Base-by-base conservation (phyloP, 2,329 filamentous ascomycete genomes). In the Apiospora sp. region DNA sequence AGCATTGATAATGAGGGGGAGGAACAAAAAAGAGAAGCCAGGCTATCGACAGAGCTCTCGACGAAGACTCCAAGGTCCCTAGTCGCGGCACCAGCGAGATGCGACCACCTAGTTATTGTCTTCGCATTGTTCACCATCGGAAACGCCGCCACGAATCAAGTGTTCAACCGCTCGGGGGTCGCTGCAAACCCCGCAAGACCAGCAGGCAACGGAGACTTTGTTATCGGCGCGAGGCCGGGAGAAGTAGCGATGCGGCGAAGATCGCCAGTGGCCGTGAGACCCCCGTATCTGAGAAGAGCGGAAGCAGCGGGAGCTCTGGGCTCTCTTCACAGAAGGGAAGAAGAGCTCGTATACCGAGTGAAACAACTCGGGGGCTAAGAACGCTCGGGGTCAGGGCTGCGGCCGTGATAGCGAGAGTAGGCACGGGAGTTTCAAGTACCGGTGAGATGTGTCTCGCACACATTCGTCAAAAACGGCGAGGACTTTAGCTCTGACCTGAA, bases 1-100 rank as follows among this genome's bases (percentile, higher is more conserved):
- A 98, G 94, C 85, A 92, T 92, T 77, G 93, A 90, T 82, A 92
- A 92, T 82, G 95, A 95, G 82, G 94, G 97, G 86, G 94, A 98
- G 82, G 92, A 95, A 88, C 27, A 30, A 98, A 96, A 90, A 98
- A 98, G 88, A 92, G 93, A 84, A 98, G 95, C 84, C 95, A 98
- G 85, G 93, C 93, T 83, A 99, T 99, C 81, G 96, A 99, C 85
- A 93, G 93, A 84, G 92, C 91, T 79, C 88, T 99, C 75, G 96
- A 98, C 83, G 96, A 98, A 82, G 96, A 99, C 83, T 97, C 95
- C 70, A 94, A 94, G 83, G 91, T 30, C 37, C 37, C 37, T 41
- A 10, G 37, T 10, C 37, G 8, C 10, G 7, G 8, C 6, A 10
- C 2, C 37, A 41, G 37, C 8, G 7, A 10, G 37, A 10, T 10